Base-by-base conservation (phyloP, 1,284 basidiomycete genomes). In the Trametes sp. region DNA sequence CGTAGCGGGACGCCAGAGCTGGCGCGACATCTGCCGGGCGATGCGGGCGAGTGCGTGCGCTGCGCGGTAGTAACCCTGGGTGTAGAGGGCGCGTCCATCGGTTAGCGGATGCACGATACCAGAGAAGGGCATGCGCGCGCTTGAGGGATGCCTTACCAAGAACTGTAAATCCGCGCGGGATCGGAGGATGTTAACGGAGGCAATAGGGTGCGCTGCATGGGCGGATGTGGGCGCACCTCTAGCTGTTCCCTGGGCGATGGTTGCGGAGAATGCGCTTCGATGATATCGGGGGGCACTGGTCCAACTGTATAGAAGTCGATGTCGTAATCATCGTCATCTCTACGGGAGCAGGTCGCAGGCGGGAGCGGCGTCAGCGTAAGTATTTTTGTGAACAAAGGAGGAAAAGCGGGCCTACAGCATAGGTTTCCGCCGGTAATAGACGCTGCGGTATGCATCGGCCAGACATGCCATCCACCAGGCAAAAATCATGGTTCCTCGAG, bases 291-390 rank as follows among this genome's bases (percentile, higher is more conserved):
- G 14, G 77, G 76, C 42, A 83, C 78, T 61, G 87, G 87, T 65
- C 89, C 90, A 51, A 83, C 88, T 16, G 87, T 90, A 73, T 92
- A 92, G 70, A 93, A 92, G 74, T 92, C 89, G 67, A 94, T 88
- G 74, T 94, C 83, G 67, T 87, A 87, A 73, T 88, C 86, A 62
- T 85, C 83, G 65, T 87, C 86, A 70, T 84, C 82, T 61, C 83
- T 86, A 72, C 59, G 33, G 31, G 31, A 49, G 45, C 13, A 11
- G 16, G 11, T 54, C 14, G 55, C 28, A 24, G 51, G 26, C 49
- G 35, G 31, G 10, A 19, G 45, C 52, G 19, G 41, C 52, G 51
- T 58, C 55, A 68, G 62, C 53, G 49, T 21, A 26, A 11, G 33
- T 10, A 33, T 24, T 14, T 49, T 41, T 14, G 19, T 9, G 16